Conservation (phyloP, 2,329 filamentous ascomycete species). For the Emmonsiellopsis sp. region DNA sequence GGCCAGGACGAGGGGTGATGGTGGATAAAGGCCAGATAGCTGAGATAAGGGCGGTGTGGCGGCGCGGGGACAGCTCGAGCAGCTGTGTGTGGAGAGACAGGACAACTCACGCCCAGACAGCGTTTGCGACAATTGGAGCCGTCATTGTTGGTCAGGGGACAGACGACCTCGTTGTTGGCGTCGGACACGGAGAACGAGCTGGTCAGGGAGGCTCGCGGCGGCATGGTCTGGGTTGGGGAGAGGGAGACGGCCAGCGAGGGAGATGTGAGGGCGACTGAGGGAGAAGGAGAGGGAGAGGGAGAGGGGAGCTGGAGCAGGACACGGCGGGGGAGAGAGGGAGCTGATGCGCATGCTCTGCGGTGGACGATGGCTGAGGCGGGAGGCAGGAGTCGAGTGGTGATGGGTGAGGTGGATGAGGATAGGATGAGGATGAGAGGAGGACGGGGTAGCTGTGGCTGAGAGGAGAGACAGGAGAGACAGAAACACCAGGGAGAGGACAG, state of each 20-base stretch:
- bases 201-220: constrained; percentile 76
- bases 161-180: constrained; percentile 92
- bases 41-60: background rate
- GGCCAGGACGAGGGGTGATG: no score
- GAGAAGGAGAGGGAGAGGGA: background rate
- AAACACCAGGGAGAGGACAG: background rate
- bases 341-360: background rate
- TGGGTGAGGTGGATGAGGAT: constrained; percentile 12
- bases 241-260: no score
- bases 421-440: constrained; percentile 12
- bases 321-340: background rate
- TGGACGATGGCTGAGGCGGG: background rate
- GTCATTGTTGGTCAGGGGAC: constrained; percentile 91
- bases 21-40: background rate
- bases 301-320: constrained; percentile 4
- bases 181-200: constrained; percentile 88
- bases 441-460: constrained; percentile 13
- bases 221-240: constrained; percentile 49
- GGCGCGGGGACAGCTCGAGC: background rate
- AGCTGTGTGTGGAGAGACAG: constrained; percentile 12
- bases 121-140: constrained; percentile 93
- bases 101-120: constrained; percentile 84
- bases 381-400: background rate
- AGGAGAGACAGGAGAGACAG: constrained; percentile 7
- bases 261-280: no score